Evolutionary conservation across 164 flowering plant species (phyloP).

Genomic region (Umbilicus rupestris): DNA sequence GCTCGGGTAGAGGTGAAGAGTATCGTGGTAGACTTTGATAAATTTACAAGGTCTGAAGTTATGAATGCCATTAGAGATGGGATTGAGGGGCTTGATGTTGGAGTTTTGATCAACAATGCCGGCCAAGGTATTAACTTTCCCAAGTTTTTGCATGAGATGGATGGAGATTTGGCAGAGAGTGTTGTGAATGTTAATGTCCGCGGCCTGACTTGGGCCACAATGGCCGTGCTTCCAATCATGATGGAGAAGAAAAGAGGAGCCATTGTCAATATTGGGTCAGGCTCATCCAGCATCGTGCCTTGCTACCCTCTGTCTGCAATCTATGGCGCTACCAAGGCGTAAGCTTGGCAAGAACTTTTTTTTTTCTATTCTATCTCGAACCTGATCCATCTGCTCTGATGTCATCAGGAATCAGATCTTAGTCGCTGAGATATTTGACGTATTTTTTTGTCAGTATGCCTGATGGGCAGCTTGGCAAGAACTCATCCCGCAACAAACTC

Average conservation of each 20-base stretch:
- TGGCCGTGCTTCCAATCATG: constrained; percentile 70
- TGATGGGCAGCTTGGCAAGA: constrained; percentile 15
- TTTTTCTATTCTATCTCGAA: too few relatives aligned
- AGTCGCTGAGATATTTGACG: too few relatives aligned
- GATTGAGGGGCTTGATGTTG: constrained; percentile 72
- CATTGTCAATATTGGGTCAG: constrained; percentile 88
- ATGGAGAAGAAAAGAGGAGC: constrained; percentile 79
- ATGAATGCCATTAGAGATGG: constrained; percentile 31
- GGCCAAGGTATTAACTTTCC: constrained; percentile 79
- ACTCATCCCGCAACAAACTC: too few relatives aligned
- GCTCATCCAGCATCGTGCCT: constrained; percentile 71
- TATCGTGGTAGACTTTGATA: constrained; percentile 72
- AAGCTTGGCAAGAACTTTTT: constrained; percentile 16
- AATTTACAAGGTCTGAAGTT: constrained; percentile 57
- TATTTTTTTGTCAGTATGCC: too few relatives aligned
- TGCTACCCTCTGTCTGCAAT: constrained; percentile 84
- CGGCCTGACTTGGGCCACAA: constrained; percentile 74
- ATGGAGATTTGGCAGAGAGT: constrained; percentile 50
- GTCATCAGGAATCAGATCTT: too few relatives aligned
- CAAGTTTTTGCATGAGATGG: constrained; percentile 82
- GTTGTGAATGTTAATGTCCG: constrained; percentile 68
- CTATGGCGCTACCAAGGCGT: constrained; percentile 95
- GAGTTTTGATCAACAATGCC: constrained; percentile 74
- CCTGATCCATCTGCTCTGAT: too few relatives aligned
- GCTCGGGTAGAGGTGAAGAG: constrained; percentile 23